Percentiles rank a stretch among this genome's conserved stretches.
Conservation (phyloP, 225 moss, liverwort and hornwort species). For the Pleurozium schreberi region DNA sequence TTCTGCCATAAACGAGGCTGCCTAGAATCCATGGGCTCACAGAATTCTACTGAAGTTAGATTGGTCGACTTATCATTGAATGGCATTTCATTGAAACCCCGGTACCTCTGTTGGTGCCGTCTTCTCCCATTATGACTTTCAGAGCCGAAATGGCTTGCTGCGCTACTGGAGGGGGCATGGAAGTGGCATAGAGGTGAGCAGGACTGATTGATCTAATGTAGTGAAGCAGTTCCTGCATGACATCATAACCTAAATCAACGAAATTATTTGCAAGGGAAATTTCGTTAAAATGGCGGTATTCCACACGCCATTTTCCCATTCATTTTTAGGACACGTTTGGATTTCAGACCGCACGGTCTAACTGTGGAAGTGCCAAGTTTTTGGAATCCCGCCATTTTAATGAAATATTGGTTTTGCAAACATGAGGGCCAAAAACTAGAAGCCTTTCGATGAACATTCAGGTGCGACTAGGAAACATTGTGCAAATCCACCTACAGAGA, state of each 20-base stretch:
- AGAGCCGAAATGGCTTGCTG: conserved; percentile 85
- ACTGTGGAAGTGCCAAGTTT: too few species aligned
- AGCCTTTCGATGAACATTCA: not conserved
- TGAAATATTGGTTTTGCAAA: too few species aligned
- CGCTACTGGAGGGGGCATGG: conserved; percentile 83
- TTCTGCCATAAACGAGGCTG: not conserved
- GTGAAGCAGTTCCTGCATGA: conserved; percentile 52
- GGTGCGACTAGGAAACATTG: not conserved
- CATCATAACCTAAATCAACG: not conserved
- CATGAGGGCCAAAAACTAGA: not conserved
- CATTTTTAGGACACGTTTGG: too few species aligned
- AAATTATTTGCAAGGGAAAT: not conserved
- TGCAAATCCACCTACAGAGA: not conserved
- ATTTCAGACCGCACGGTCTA: too few species aligned
- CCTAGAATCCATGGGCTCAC: not conserved
- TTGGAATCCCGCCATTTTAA: too few species aligned
- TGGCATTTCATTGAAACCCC: not conserved
- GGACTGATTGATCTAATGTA: conserved; percentile 62
- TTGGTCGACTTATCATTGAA: not conserved
- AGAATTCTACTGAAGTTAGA: not conserved
- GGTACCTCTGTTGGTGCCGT: conserved; percentile 75
- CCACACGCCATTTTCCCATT: too few species aligned
- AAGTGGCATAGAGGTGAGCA: conserved; percentile 70
- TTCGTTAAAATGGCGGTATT: too few species aligned
- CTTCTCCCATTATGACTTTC: conserved; percentile 66